These are phyloP conservation scores for Gymnopus androsaceus DNA, from an alignment of 1,284 basidiomycete genomes.

Conservation along the genomic window DNA sequence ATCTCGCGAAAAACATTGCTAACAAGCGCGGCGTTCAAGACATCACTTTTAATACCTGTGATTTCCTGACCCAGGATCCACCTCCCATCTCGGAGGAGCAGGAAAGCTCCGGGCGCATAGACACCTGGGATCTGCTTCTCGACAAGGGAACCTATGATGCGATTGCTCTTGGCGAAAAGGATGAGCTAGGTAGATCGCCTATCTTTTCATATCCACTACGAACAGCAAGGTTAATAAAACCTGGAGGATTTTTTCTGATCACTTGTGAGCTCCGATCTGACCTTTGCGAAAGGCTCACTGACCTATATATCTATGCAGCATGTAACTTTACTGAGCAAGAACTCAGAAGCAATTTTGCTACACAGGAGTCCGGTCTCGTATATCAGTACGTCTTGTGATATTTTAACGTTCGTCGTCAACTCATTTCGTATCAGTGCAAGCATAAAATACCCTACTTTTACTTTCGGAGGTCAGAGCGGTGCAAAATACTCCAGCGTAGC, in stretches of 20 bases:
- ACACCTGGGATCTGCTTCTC: conserved; percentile 66
- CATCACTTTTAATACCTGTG: conserved; percentile 55
- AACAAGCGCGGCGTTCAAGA: conserved; percentile 35
- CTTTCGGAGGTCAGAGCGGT: conserved; percentile 77
- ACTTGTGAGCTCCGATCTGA: conserved; percentile 58
- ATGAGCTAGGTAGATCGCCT: conserved; percentile 54
- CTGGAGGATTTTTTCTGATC: conserved; percentile 78
- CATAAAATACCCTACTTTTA: conserved; percentile 70
- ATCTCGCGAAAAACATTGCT: conserved; percentile 58
- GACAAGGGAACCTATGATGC: conserved; percentile 90
- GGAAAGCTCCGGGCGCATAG: conserved; percentile 12
- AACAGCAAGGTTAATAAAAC: conserved; percentile 59
- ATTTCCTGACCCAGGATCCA: conserved; percentile 59
- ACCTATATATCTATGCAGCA: conserved; percentile 39
- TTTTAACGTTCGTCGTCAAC: background rate
- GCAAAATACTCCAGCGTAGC: conserved; percentile 75
- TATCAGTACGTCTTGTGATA: conserved; percentile 58
- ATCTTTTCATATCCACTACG: conserved; percentile 64
- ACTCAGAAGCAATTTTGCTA: conserved; percentile 60
- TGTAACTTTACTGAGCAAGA: conserved; percentile 92
- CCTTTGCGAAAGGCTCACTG: background rate
- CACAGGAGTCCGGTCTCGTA: conserved; percentile 47
- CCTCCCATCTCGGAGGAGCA: conserved; percentile 34
- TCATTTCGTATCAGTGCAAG: conserved; percentile 51
- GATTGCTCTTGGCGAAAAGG: conserved; percentile 75